Conservation (phyloP, 2,329 filamentous ascomycete species). For the Xylaria sp. region DNA sequence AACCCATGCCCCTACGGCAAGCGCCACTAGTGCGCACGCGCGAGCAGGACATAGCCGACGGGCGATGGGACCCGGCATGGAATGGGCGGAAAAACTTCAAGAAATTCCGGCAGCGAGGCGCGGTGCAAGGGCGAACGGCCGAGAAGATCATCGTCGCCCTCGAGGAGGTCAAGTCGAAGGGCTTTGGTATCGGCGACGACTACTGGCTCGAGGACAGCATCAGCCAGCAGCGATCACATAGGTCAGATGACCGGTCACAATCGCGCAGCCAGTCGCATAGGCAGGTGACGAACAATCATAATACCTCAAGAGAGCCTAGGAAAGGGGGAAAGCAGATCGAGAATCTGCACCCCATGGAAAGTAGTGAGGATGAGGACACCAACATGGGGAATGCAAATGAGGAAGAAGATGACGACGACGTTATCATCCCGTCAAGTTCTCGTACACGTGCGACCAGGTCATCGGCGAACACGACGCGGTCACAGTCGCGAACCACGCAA, state of each 20-base stretch:
- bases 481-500: slow-evolving; percentile 38
- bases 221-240: slow-evolving; percentile 46
- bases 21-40: slow-evolving; percentile 52
- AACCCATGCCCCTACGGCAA: slow-evolving; percentile 75
- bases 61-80: slow-evolving; percentile 87
- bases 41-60: slow-evolving; percentile 64
- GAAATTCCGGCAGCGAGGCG: slow-evolving; percentile 75
- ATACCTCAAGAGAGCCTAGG: slow-evolving; percentile 11
- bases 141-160: slow-evolving; percentile 73
- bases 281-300: slow-evolving; percentile 21
- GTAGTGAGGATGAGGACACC: slow-evolving; percentile 43
- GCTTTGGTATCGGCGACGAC: slow-evolving; percentile 78
- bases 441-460: slow-evolving; percentile 49
- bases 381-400: slow-evolving; percentile 40
- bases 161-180: slow-evolving; percentile 76
- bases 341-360: slow-evolving; percentile 40
- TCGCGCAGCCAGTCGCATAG: slow-evolving; percentile 40
- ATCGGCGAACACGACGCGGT: slow-evolving; percentile 44
- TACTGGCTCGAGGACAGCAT: slow-evolving; percentile 74
- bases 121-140: slow-evolving; percentile 53
- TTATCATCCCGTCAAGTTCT: slow-evolving; percentile 39
- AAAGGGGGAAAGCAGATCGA: slow-evolving; percentile 30
- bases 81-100: slow-evolving; percentile 98
- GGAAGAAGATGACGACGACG: slow-evolving; percentile 41
- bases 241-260: slow-evolving; percentile 46